Conservation (phyloP, 345 rosid genomes). For the Boechera divaricarpa region DNA sequence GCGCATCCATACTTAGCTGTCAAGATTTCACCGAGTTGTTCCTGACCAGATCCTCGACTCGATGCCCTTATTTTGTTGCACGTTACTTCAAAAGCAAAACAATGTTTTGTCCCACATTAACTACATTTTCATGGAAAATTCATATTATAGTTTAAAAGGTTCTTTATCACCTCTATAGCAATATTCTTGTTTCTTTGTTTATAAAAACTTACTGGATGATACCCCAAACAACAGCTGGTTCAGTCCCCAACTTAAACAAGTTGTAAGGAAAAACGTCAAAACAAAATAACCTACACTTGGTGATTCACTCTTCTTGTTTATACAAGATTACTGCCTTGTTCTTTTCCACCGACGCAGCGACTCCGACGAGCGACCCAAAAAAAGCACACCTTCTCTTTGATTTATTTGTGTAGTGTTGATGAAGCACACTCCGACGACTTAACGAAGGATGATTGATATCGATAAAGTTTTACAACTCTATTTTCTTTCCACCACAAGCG, state of each 20-base stretch:
- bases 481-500: too few relatives aligned
- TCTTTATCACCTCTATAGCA: neutral
- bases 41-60: neutral
- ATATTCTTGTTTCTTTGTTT: neutral
- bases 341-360: too few relatives aligned
- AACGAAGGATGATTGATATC: too few relatives aligned
- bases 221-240: neutral
- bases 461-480: too few relatives aligned
- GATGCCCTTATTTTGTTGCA: too few relatives aligned
- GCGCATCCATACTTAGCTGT: neutral
- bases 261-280: neutral
- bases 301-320: neutral
- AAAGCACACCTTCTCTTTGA: too few relatives aligned
- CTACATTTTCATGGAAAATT: neutral
- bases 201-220: neutral
- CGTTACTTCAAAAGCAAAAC: neutral
- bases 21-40: conserved; percentile 1
- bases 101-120: neutral
- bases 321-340: too few relatives aligned
- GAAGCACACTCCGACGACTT: too few relatives aligned
- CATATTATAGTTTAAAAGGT: neutral
- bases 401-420: too few relatives aligned
- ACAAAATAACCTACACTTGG: neutral
- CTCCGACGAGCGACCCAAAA: too few relatives aligned
- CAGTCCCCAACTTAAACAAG: neutral